phyloP scores from a whole-genome alignment of 192 early-diverging fungal genomes.

The Ambispora gerdemannii region DNA sequence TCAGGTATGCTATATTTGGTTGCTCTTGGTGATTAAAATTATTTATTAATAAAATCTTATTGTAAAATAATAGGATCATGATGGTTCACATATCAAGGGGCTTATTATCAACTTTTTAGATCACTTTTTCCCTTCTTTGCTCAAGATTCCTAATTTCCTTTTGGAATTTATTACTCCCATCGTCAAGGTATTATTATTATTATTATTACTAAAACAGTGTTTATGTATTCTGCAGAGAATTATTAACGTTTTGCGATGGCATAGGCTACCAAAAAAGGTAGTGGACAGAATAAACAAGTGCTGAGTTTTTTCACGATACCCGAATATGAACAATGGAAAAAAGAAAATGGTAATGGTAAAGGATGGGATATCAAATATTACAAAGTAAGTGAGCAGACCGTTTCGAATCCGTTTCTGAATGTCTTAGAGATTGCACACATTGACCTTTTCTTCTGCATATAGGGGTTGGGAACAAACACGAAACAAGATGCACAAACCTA shows the following conservation, averaged over 20 bases:
- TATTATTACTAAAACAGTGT: too few species aligned
- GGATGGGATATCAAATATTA: slow-evolving; percentile 93
- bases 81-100: slow-evolving; percentile 96
- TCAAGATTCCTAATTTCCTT: slow-evolving; percentile 89
- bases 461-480: slow-evolving; percentile 89
- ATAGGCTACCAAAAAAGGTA: slow-evolving; percentile 56
- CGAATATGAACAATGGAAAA: slow-evolving; percentile 87
- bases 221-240: too few species aligned
- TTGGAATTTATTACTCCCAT: slow-evolving; percentile 97
- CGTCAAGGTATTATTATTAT: slow-evolving; percentile 75
- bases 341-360: slow-evolving; percentile 61
- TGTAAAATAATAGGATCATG: slow-evolving; percentile 62
- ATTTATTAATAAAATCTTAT: slow-evolving; percentile 33
- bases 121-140: slow-evolving; percentile 85
- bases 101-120: slow-evolving; percentile 96
- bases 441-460: too few species aligned
- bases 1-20: slow-evolving; percentile 54
- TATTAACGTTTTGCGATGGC: neutral
- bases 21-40: too few species aligned
- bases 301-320: slow-evolving; percentile 86
- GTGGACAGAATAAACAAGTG: slow-evolving; percentile 44
- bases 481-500: slow-evolving; percentile 85
- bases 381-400: slow-evolving; percentile 67
- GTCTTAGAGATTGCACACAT: too few species aligned
- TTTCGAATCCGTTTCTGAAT: too few species aligned